A percentile compares a stretch with the other conserved stretches of the same genome.
phyloP scores from a whole-genome alignment of 1,139 yeast species.

The Geotrichum macrosporum region DNA sequence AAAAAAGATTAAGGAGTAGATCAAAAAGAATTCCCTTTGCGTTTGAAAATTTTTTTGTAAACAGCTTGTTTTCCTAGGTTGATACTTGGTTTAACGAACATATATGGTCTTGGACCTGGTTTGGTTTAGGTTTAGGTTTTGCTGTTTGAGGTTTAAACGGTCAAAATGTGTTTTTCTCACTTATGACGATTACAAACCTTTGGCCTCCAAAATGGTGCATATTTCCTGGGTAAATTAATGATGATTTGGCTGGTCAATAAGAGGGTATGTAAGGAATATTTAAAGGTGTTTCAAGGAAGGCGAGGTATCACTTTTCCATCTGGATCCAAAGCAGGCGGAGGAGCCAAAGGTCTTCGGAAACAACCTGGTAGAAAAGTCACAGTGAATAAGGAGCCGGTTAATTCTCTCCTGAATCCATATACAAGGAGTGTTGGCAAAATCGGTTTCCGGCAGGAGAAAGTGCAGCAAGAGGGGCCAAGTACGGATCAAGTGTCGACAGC shows the following conservation, averaged over 20 bases:
- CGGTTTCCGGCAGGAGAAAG: background rate
- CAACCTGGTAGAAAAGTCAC: slow-evolving; percentile 1
- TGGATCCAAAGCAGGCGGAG: too few species aligned
- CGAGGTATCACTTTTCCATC: too few species aligned
- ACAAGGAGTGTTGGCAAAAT: too few species aligned
- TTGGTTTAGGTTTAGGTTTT: too few species aligned
- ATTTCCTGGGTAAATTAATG: too few species aligned
- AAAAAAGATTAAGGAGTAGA: slow-evolving; percentile 14
- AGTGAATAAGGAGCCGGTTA: background rate
- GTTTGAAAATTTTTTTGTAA: slow-evolving; percentile 7
- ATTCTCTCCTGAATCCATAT: slow-evolving; percentile 4
- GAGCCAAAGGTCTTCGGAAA: background rate
- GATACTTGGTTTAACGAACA: background rate
- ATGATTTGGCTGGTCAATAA: slow-evolving; percentile 2
- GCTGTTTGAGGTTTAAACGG: too few species aligned
- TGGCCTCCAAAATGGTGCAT: too few species aligned
- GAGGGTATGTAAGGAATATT: background rate
- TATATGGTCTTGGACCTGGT: slow-evolving; percentile 5
- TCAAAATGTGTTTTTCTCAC: too few species aligned
- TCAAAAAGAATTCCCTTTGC: background rate
- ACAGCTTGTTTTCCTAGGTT: background rate
- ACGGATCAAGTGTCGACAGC: too few species aligned
- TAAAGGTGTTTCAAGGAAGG: slow-evolving; percentile 1
- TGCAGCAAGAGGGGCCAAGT: background rate
- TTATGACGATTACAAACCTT: too few species aligned